A percentile compares a stretch with the other conserved stretches of the same genome.
These are phyloP conservation scores for Anthoceros angustus DNA, from an alignment of 225 moss, liverwort and hornwort genomes.

Conservation along the genomic window DNA sequence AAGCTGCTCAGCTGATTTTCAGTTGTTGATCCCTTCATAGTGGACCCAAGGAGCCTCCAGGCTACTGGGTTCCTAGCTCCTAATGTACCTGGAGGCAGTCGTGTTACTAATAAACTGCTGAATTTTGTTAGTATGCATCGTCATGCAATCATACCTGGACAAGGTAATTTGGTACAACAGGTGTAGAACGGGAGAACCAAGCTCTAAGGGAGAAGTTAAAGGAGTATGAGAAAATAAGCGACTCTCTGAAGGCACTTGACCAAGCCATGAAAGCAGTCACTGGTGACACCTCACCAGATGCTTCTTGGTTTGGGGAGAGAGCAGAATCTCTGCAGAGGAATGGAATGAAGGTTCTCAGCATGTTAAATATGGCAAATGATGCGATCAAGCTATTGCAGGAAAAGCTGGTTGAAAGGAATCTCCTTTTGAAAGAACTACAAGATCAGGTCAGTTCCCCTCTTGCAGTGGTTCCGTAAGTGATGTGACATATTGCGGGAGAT, in stretches of 20 bases:
- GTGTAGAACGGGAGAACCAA: not conserved
- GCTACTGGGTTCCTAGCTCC: no score
- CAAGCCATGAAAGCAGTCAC: not conserved
- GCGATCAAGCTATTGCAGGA: not conserved
- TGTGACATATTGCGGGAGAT: not conserved
- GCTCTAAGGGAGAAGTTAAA: slow-evolving; percentile 1
- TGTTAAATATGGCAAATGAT: not conserved
- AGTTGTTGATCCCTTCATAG: no score
- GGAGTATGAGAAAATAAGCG: not conserved
- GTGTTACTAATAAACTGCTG: no score
- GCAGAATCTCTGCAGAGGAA: slow-evolving; percentile 1
- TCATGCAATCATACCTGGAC: no score
- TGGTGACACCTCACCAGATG: not conserved
- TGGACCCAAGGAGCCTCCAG: no score
- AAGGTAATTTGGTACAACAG: not conserved
- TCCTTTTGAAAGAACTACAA: not conserved
- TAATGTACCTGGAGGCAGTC: no score
- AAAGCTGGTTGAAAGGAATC: not conserved
- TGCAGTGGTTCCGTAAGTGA: not conserved
- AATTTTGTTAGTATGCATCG: no score
- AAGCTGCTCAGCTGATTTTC: no score
- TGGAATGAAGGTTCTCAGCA: not conserved
- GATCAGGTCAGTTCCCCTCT: not conserved
- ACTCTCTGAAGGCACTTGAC: not conserved
- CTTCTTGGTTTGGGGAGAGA: not conserved